A percentile compares a stretch with the other conserved stretches of the same genome.
Evolutionary conservation across 1,284 basidiomycete species (phyloP).

Genomic region (Pascua sp.): DNA sequence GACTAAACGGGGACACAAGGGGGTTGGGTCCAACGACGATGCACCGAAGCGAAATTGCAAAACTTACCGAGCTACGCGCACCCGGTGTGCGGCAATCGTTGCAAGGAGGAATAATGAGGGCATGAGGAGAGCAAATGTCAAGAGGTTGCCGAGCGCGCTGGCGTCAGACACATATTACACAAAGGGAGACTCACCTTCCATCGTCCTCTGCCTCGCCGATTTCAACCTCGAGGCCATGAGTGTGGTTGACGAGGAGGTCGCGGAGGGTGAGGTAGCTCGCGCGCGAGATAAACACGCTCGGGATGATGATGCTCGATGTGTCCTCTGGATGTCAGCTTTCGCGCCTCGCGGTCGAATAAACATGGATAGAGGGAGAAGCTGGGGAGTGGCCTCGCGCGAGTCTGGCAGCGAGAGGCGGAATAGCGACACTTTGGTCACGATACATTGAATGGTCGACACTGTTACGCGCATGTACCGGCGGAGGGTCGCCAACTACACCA

Average conservation of each 20-base stretch:
- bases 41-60: too few relatives aligned
- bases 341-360: too few relatives aligned
- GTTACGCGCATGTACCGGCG: too few relatives aligned
- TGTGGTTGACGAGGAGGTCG: constrained; percentile 37
- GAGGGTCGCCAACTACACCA: too few relatives aligned
- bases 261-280: constrained; percentile 48
- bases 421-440: too few relatives aligned
- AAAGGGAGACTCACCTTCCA: constrained; percentile 31
- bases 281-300: constrained; percentile 51
- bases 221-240: constrained; percentile 32
- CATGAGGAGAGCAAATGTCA: constrained; percentile 46
- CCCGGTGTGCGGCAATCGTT: constrained; percentile 42
- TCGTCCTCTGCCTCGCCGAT: constrained; percentile 42
- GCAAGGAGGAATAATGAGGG: constrained; percentile 43
- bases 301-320: constrained; percentile 50
- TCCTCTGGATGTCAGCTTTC: constrained; percentile 37
- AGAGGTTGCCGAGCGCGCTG: constrained; percentile 43
- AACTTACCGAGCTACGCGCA: constrained; percentile 42
- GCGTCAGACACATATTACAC: not conserved
- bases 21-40: not conserved
- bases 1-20: not conserved
- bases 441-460: too few relatives aligned
- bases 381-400: too few relatives aligned
- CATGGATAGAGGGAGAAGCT: too few relatives aligned
- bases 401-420: too few relatives aligned